Conservation (phyloP, 2,329 filamentous ascomycete species). For the Cordyceps javanica region DNA sequence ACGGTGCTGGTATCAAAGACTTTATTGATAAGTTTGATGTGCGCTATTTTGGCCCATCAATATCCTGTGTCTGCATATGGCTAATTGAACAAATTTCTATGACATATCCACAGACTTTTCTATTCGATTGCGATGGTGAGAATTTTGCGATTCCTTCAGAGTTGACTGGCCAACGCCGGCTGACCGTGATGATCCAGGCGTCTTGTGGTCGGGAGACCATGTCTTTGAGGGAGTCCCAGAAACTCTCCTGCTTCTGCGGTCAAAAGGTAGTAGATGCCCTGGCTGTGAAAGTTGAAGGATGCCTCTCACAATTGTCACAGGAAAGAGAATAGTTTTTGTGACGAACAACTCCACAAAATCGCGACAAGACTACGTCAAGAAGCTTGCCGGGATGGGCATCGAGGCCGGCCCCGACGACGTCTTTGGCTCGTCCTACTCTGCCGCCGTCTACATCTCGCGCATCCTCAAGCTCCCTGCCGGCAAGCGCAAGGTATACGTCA, state of each 20-base stretch:
- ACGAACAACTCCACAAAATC: slow-evolving; percentile 99
- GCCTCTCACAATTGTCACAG: slow-evolving; percentile 35
- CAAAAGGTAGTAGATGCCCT: slow-evolving; percentile 57
- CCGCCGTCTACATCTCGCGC: slow-evolving; percentile 90
- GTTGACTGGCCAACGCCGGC: background rate
- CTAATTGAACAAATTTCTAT: background rate
- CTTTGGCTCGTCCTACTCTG: slow-evolving; percentile 91
- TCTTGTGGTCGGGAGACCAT: slow-evolving; percentile 93
- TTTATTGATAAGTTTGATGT: slow-evolving; percentile 94
- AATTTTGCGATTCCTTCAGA: background rate
- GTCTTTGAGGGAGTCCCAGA: slow-evolving; percentile 80
- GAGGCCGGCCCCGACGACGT: slow-evolving; percentile 79
- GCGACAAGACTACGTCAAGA: slow-evolving; percentile 85
- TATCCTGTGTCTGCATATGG: background rate
- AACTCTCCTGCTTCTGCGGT: slow-evolving; percentile 75
- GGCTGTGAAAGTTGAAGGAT: background rate
- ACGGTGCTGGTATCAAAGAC: slow-evolving; percentile 67
- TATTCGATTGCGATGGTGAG: slow-evolving; percentile 95
- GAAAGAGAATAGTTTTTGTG: slow-evolving; percentile 90
- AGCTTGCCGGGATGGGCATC: slow-evolving; percentile 76
- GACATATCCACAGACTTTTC: slow-evolving; percentile 63
- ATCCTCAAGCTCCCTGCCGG: slow-evolving; percentile 73
- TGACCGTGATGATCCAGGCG: slow-evolving; percentile 50
- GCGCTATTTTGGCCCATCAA: slow-evolving; percentile 34
- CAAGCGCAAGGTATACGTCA: slow-evolving; percentile 89